Percentiles rank a stretch among this genome's conserved stretches.
Conservation (phyloP, 108 stramenopile genomes). For the Nannochloropsis gaditana region DNA sequence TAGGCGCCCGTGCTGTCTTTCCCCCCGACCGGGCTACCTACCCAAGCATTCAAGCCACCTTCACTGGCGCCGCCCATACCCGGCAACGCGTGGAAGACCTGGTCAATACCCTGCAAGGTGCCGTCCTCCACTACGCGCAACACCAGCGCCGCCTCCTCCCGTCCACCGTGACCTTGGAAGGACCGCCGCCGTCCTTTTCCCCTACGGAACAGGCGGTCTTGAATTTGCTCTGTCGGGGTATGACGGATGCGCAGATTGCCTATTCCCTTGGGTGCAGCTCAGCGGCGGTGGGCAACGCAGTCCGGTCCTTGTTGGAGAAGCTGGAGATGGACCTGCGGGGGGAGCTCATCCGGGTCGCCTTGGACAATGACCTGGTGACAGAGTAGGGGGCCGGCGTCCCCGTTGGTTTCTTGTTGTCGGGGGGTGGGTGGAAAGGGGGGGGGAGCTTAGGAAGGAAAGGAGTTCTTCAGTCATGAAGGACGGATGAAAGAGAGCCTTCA, state of each 20-base stretch:
- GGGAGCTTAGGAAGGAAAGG: neutral
- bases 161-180: neutral
- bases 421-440: neutral
- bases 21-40: neutral
- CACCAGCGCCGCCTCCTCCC: neutral
- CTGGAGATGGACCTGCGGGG: neutral
- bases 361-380: neutral
- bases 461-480: neutral
- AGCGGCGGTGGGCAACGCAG: neutral
- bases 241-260: neutral
- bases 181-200: neutral
- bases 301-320: neutral
- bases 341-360: neutral
- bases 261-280: neutral
- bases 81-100: neutral
- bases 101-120: slow-evolving; percentile 5
- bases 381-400: neutral
- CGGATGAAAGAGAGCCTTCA: too few species aligned
- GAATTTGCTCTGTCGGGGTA: neutral
- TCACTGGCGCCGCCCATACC: neutral
- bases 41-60: neutral
- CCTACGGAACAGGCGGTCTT: neutral
- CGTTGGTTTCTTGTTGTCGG: neutral
- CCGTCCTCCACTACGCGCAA: neutral
- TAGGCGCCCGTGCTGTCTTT: neutral